Percentiles rank a stretch among this genome's conserved stretches.
phyloP scores from a whole-genome alignment of 129 eudicot genomes.

The Flaveria brownii region DNA sequence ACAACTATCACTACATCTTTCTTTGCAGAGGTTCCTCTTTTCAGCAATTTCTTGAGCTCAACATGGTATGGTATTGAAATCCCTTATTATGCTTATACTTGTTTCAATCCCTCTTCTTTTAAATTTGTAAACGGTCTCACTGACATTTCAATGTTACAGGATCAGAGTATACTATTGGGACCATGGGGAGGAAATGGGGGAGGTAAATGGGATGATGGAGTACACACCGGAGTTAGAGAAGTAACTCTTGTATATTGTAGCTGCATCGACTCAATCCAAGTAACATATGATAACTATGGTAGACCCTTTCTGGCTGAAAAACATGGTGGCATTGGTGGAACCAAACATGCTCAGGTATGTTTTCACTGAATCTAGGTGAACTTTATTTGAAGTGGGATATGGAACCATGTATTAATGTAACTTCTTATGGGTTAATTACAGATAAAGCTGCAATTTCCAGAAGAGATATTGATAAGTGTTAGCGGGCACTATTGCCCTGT shows the following conservation, averaged over 20 bases:
- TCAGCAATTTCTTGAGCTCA: not conserved
- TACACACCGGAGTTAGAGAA: constrained; percentile 57
- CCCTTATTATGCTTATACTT: not conserved
- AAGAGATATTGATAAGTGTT: constrained; percentile 54
- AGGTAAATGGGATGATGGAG: constrained; percentile 57
- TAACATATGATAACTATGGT: constrained; percentile 59
- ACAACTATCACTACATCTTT: not conserved
- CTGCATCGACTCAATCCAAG: constrained; percentile 62
- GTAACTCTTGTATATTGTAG: constrained; percentile 46
- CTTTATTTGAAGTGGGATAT: not conserved
- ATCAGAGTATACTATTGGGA: constrained; percentile 39
- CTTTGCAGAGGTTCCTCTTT: not conserved
- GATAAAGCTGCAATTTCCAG: constrained; percentile 78
- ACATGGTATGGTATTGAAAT: constrained; percentile 43
- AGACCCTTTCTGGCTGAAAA: constrained; percentile 46
- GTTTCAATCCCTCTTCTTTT: not conserved
- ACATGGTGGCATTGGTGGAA: constrained; percentile 69
- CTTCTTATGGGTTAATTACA: constrained; percentile 10
- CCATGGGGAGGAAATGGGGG: constrained; percentile 83
- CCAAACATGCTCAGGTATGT: constrained; percentile 44
- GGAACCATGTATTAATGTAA: not conserved
- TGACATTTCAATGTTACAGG: constrained; percentile 11
- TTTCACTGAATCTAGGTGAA: not conserved
- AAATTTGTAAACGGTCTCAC: not conserved
- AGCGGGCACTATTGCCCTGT: constrained; percentile 62